These are phyloP conservation scores for Rhododendron kiyosumense DNA, from an alignment of 148 eudicot genomes.

Conservation along the genomic window DNA sequence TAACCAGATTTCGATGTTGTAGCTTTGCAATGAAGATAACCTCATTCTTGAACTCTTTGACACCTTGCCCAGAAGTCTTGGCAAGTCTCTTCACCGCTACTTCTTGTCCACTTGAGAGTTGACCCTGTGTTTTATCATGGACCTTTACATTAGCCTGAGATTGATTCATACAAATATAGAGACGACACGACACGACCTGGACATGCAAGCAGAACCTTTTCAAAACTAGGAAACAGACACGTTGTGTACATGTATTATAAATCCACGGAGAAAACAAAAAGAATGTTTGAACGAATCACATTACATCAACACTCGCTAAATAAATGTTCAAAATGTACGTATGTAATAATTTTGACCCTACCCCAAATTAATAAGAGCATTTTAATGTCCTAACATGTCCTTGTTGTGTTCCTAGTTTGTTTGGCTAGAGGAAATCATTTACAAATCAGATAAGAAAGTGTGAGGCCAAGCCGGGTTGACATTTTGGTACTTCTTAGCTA, in stretches of 20 bases:
- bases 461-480: too few relatives aligned
- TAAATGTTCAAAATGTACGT: background rate
- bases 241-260: too few relatives aligned
- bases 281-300: too few relatives aligned
- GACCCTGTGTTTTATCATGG: constrained; percentile 23
- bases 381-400: background rate
- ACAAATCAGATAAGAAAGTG: too few relatives aligned
- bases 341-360: background rate
- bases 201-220: too few relatives aligned
- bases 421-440: background rate
- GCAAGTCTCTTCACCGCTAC: constrained; percentile 46
- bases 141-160: background rate
- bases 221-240: background rate
- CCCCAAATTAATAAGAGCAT: too few relatives aligned
- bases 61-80: constrained; percentile 37
- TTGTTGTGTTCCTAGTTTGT: background rate
- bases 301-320: background rate
- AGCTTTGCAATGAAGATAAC: constrained; percentile 38
- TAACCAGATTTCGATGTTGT: constrained; percentile 47
- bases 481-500: background rate
- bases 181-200: background rate
- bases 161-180: too few relatives aligned
- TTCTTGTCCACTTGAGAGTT: constrained; percentile 29
- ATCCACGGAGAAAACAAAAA: too few relatives aligned
- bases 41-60: constrained; percentile 41